Evolutionary conservation across 2,329 filamentous ascomycete species (phyloP).

Genomic region (Drechmeria coniospora): DNA sequence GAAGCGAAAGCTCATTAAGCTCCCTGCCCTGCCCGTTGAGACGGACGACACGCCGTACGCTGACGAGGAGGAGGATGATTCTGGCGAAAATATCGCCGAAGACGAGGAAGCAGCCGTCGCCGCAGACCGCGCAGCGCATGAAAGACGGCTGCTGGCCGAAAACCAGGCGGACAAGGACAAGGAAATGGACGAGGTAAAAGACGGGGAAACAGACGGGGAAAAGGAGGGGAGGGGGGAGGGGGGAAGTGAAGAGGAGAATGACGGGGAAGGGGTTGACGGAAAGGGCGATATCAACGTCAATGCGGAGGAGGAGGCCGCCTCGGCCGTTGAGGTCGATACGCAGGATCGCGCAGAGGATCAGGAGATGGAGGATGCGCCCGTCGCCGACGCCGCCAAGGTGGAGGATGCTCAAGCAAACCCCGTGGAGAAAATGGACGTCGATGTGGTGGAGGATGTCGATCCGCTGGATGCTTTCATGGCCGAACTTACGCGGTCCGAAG

Average conservation of each 20-base stretch:
- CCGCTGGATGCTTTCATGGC: constrained; percentile 97
- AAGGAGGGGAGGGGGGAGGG: no score
- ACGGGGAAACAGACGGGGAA: no score
- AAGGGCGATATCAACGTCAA: no score
- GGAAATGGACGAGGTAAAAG: no score
- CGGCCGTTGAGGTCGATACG: constrained; percentile 9
- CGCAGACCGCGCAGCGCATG: constrained; percentile 69
- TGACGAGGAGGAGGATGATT: constrained; percentile 53
- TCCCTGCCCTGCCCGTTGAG: constrained; percentile 61
- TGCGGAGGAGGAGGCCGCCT: no score
- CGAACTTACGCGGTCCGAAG: constrained; percentile 40
- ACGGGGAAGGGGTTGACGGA: no score
- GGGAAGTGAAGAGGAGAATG: no score
- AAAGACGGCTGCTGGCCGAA: constrained; percentile 50
- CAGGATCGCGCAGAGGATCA: constrained; percentile 11
- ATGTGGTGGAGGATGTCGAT: constrained; percentile 58
- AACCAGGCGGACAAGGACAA: constrained; percentile 31
- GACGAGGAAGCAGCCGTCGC: constrained; percentile 81
- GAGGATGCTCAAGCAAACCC: constrained; percentile 6
- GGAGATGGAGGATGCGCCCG: constrained; percentile 9
- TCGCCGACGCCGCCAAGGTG: constrained; percentile 3
- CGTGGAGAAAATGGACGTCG: constrained; percentile 40
- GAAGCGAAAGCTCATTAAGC: constrained; percentile 77
- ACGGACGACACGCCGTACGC: constrained; percentile 45
- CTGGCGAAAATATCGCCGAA: constrained; percentile 59